A percentile compares a stretch with the other conserved stretches of the same genome.
Evolutionary conservation across 2,329 filamentous ascomycete genomes (phyloP).

Genomic region (Blastomyces emzantsi): DNA sequence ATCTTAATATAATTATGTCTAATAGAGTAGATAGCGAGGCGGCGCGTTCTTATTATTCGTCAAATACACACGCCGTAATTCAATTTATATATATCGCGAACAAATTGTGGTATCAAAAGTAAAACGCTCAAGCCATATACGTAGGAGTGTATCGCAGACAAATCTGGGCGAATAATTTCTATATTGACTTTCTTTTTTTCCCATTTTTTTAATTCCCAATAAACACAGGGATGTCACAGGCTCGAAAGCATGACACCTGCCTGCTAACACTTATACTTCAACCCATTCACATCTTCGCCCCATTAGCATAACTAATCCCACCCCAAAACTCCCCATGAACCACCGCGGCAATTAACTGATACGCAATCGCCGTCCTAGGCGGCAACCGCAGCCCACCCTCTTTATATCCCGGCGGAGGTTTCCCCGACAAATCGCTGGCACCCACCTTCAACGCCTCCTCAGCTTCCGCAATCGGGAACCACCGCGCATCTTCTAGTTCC

Average conservation of each 20-base stretch:
- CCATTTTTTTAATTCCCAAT: neutral
- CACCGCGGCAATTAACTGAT: slow-evolving; percentile 75
- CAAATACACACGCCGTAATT: neutral
- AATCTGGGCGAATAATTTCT: neutral
- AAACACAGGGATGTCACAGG: neutral
- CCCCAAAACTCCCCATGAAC: slow-evolving; percentile 60
- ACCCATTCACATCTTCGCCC: slow-evolving; percentile 37
- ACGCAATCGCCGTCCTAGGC: slow-evolving; percentile 81
- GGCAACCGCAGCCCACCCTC: slow-evolving; percentile 73
- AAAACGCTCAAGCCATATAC: neutral
- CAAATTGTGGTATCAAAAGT: neutral
- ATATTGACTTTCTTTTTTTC: neutral
- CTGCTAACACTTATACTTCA: neutral
- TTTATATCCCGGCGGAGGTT: slow-evolving; percentile 57
- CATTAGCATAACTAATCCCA: slow-evolving; percentile 30
- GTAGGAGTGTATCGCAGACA: neutral
- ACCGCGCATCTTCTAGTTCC: slow-evolving; percentile 81
- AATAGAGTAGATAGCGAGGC: neutral
- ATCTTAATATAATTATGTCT: neutral
- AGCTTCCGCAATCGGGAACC: slow-evolving; percentile 77
- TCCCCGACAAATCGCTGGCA: slow-evolving; percentile 57
- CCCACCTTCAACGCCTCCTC: slow-evolving; percentile 61
- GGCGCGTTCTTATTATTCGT: neutral
- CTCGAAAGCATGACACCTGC: neutral
- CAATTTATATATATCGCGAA: neutral